Percentiles rank a stretch among this genome's conserved stretches.
These are phyloP conservation scores for Thalassiosira exigua DNA, from an alignment of 352 stramenopile species.

Conservation along the genomic window DNA sequence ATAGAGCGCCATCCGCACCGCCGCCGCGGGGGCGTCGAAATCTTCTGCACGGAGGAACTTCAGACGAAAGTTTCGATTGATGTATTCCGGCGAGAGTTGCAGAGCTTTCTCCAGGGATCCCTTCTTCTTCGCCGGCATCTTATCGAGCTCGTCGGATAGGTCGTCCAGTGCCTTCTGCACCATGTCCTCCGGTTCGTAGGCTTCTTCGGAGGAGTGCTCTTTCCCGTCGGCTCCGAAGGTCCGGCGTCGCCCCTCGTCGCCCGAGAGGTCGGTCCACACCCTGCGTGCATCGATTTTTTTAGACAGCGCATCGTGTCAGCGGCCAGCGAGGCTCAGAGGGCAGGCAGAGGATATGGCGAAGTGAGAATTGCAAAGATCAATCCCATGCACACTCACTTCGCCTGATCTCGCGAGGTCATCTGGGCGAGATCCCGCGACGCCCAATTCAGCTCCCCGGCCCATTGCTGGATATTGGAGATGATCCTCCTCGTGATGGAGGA, in stretches of 20 bases:
- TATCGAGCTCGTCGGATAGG: slow-evolving; percentile 13
- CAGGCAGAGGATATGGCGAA: neutral
- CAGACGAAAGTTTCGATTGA: slow-evolving; percentile 26
- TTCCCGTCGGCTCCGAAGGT: slow-evolving; percentile 20
- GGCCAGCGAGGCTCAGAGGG: too few relatives aligned
- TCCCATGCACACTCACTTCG: neutral
- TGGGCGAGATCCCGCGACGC: slow-evolving; percentile 4
- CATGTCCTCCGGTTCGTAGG: slow-evolving; percentile 12
- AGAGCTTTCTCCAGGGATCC: slow-evolving; percentile 9
- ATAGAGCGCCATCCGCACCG: slow-evolving; percentile 37
- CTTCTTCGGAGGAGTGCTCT: slow-evolving; percentile 14
- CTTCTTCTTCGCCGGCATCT: slow-evolving; percentile 7
- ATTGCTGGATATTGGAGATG: slow-evolving; percentile 11
- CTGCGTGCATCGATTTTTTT: neutral
- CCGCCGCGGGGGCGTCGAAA: slow-evolving; percentile 40
- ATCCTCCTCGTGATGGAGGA: slow-evolving; percentile 11
- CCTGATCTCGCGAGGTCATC: neutral
- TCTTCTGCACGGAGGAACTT: slow-evolving; percentile 43
- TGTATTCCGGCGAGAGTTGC: slow-evolving; percentile 30
- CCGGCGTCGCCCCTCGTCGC: slow-evolving; percentile 8
- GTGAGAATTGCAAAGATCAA: neutral
- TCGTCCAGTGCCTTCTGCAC: slow-evolving; percentile 9
- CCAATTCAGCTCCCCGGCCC: slow-evolving; percentile 7
- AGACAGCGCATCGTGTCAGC: neutral
- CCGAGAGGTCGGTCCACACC: slow-evolving; percentile 15